A percentile compares a stretch with the other conserved stretches of the same genome.
Conservation (phyloP, 2,329 filamentous ascomycete species). For the Chrysosporium keratinophilum region DNA sequence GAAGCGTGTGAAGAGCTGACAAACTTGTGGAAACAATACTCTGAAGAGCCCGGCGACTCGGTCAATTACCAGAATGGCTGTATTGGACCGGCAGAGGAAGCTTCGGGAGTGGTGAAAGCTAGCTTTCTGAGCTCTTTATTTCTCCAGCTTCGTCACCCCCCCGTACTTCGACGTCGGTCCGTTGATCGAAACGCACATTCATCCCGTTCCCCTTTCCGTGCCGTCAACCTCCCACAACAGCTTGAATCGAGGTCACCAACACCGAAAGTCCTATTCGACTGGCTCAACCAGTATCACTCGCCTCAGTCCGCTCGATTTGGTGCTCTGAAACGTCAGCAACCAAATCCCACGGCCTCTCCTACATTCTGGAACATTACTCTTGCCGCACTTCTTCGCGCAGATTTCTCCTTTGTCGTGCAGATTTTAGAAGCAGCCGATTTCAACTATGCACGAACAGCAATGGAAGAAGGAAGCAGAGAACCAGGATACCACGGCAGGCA, state of each 20-base stretch:
- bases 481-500: constrained; percentile 63
- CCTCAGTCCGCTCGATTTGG: constrained; percentile 58
- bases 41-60: constrained; percentile 35
- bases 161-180: constrained; percentile 25
- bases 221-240: constrained; percentile 24
- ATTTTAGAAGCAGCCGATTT: constrained; percentile 68
- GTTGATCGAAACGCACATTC: constrained; percentile 20
- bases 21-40: constrained; percentile 26
- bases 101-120: constrained; percentile 61
- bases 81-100: constrained; percentile 54
- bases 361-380: constrained; percentile 83
- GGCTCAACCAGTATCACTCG: constrained; percentile 68
- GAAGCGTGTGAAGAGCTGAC: constrained; percentile 29
- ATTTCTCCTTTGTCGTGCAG: constrained; percentile 54
- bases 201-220: constrained; percentile 20
- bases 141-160: constrained; percentile 66
- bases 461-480: constrained; percentile 53
- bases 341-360: constrained; percentile 64
- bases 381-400: constrained; percentile 62
- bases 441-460: constrained; percentile 57
- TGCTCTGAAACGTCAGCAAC: constrained; percentile 52
- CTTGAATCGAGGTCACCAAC: constrained; percentile 40
- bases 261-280: constrained; percentile 69
- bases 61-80: constrained; percentile 40
- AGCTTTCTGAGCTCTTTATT: constrained; percentile 67